Conservation (phyloP, 352 stramenopile species). For the Phytophthora constricta region DNA sequence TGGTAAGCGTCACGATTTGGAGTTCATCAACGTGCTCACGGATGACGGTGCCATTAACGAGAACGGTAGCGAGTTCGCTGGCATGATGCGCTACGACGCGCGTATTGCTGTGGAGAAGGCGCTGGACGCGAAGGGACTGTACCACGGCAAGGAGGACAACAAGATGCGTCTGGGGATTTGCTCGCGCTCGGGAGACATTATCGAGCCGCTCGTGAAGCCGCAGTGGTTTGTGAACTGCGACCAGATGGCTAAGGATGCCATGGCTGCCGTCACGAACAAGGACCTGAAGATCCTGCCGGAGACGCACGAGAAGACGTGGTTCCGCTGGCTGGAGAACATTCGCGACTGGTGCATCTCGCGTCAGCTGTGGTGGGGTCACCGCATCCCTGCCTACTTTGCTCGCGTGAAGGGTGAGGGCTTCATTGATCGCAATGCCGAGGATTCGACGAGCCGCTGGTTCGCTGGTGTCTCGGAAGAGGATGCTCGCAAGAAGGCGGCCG, state of each 20-base stretch:
- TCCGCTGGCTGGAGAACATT: constrained; percentile 98
- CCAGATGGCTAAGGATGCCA: constrained; percentile 86
- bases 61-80: constrained; percentile 89
- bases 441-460: constrained; percentile 72
- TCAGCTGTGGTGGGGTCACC: constrained; percentile 99
- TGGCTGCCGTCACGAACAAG: constrained; percentile 82
- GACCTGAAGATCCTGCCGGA: constrained; percentile 85
- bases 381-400: constrained; percentile 98
- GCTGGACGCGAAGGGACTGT: constrained; percentile 94
- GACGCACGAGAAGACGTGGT: constrained; percentile 95
- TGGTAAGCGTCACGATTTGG: constrained; percentile 96
- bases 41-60: constrained; percentile 97
- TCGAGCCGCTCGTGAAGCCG: constrained; percentile 99
- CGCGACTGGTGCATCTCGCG: constrained; percentile 99
- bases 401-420: constrained; percentile 88
- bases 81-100: constrained; percentile 92
- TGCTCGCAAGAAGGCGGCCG: constrained; percentile 85
- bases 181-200: constrained; percentile 98
- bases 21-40: constrained; percentile 98
- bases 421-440: constrained; percentile 77
- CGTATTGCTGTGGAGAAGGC: constrained; percentile 90
- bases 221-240: constrained; percentile 97
- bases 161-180: constrained; percentile 99
- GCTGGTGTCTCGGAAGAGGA: constrained; percentile 86
- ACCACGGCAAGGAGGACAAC: constrained; percentile 97